Evolutionary conservation across 202 grass and related monocot species (phyloP).

Genomic region (Brachypodium distachyon): DNA sequence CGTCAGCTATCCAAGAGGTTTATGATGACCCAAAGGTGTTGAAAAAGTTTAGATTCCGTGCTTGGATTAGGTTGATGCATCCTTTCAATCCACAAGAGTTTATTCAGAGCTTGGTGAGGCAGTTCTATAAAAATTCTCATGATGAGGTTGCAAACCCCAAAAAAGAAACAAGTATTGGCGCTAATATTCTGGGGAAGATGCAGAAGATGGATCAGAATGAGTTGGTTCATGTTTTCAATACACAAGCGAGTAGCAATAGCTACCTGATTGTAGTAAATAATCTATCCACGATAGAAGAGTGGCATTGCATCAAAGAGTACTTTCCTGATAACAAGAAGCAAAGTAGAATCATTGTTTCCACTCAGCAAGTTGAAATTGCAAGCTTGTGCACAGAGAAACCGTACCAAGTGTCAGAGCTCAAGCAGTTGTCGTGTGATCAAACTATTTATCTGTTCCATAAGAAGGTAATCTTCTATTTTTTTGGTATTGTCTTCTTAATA

Average conservation of each 20-base stretch:
- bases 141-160: not conserved
- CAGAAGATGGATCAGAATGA: not conserved
- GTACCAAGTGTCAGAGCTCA: not conserved
- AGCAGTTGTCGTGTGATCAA: not conserved
- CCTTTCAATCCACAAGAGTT: not conserved
- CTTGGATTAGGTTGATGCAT: not conserved
- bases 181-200: not conserved
- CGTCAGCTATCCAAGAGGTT: not conserved
- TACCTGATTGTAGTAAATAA: conserved; percentile 1
- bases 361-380: not conserved
- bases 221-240: not conserved
- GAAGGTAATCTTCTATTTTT: not conserved
- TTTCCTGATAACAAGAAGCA: not conserved
- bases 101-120: not conserved
- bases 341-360: not conserved
- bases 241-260: not conserved
- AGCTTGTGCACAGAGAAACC: not conserved
- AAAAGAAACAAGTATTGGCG: not conserved
- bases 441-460: not conserved
- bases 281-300: not conserved
- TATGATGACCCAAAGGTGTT: not conserved
- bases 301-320: not conserved
- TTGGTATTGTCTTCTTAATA: too few species aligned
- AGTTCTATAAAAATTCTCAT: not conserved
- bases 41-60: not conserved